Evolutionary conservation across 2,329 filamentous ascomycete species (phyloP).

Genomic region (Aspergillus sp.): DNA sequence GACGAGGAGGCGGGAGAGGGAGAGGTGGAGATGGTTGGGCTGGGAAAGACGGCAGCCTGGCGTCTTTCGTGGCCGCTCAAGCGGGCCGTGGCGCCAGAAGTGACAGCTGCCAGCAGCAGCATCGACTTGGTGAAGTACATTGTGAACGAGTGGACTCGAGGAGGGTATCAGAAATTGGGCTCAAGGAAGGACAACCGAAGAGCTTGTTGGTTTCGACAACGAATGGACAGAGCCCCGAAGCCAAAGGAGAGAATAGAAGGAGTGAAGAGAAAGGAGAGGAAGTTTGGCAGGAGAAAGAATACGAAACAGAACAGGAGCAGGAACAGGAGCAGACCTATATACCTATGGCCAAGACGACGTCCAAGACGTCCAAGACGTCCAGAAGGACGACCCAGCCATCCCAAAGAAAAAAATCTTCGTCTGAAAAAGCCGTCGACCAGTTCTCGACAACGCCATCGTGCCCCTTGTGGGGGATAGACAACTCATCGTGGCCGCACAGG

Average conservation of each 20-base stretch:
- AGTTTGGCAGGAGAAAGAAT: neutral
- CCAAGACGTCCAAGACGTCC: neutral
- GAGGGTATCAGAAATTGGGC: neutral
- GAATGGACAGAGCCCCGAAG: neutral
- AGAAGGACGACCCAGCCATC: too few species aligned
- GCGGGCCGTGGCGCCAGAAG: slow-evolving; percentile 15
- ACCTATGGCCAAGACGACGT: neutral
- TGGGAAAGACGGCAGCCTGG: slow-evolving; percentile 7
- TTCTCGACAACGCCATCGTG: too few species aligned
- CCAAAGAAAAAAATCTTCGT: neutral
- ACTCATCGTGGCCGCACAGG: too few species aligned
- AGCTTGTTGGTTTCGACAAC: too few species aligned
- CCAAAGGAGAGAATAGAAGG: neutral
- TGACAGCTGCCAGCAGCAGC: slow-evolving; percentile 23
- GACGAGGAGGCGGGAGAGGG: slow-evolving; percentile 4
- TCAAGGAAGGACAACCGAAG: neutral
- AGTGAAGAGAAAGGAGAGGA: neutral
- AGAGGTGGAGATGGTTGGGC: slow-evolving; percentile 2
- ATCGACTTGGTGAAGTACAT: slow-evolving; percentile 24
- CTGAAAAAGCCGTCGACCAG: neutral
- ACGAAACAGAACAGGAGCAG: neutral
- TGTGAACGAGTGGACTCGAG: slow-evolving; percentile 4
- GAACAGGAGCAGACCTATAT: too few species aligned
- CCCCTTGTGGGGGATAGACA: too few species aligned
- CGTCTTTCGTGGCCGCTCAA: slow-evolving; percentile 11